Conservation (phyloP, 768 basidiomycete species). For the Neoboletus magnificus region DNA sequence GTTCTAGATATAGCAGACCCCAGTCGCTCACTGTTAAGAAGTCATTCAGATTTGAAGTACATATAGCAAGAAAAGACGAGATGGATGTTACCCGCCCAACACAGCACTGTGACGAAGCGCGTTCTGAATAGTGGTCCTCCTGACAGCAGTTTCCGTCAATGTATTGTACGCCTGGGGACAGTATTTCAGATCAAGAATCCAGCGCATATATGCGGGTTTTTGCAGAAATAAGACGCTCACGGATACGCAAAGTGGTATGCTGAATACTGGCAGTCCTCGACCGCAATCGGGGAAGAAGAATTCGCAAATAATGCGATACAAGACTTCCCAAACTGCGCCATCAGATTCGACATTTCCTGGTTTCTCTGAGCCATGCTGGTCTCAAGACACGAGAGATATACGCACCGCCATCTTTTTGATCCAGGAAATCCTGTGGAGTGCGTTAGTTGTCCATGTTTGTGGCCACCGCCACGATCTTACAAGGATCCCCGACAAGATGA, state of each 20-base stretch:
- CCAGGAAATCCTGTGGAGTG: slow-evolving; percentile 20
- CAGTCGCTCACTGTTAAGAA: slow-evolving; percentile 38
- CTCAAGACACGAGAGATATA: neutral
- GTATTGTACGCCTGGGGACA: slow-evolving; percentile 48
- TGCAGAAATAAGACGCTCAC: slow-evolving; percentile 15
- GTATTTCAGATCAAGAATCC: slow-evolving; percentile 11
- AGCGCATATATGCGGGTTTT: slow-evolving; percentile 30
- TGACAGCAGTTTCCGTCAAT: slow-evolving; percentile 45
- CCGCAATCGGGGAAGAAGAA: slow-evolving; percentile 34
- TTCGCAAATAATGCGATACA: slow-evolving; percentile 35
- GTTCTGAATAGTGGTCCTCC: slow-evolving; percentile 41
- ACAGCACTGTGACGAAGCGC: slow-evolving; percentile 42
- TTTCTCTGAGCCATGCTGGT: neutral
- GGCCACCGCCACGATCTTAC: slow-evolving; percentile 27
- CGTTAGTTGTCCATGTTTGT: slow-evolving; percentile 13
- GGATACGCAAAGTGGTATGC: slow-evolving; percentile 23
- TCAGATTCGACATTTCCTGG: slow-evolving; percentile 21
- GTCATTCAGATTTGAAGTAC: neutral
- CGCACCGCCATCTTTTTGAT: slow-evolving; percentile 21
- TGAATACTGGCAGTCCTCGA: slow-evolving; percentile 16
- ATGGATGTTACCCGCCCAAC: slow-evolving; percentile 48
- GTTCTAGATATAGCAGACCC: slow-evolving; percentile 48
- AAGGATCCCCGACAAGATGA: slow-evolving; percentile 52
- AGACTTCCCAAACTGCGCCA: slow-evolving; percentile 22
- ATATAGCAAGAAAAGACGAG: neutral